Evolutionary conservation across 352 stramenopile species (phyloP).

Genomic region (Globisporangium orthogonon): DNA sequence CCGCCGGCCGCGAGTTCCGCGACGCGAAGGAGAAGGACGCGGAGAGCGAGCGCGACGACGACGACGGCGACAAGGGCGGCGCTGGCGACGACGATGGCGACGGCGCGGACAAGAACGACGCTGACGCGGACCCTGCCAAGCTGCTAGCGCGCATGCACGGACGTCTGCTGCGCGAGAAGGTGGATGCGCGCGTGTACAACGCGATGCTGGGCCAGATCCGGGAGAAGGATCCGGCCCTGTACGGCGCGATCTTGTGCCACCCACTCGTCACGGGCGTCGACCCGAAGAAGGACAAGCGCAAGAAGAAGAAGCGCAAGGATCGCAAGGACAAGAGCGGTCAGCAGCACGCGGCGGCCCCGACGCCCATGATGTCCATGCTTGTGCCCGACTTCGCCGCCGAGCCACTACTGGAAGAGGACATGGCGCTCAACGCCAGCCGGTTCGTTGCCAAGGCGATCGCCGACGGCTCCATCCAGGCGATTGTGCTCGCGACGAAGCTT

Average conservation of each 20-base stretch:
- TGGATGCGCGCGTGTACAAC: constrained; percentile 77
- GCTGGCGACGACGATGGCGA: constrained; percentile 68
- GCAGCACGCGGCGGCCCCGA: constrained; percentile 11
- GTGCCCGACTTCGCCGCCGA: constrained; percentile 60
- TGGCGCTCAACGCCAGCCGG: constrained; percentile 54
- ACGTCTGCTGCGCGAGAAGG: constrained; percentile 52
- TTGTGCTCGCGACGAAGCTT: constrained; percentile 70
- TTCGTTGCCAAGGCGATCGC: constrained; percentile 76
- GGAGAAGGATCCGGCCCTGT: constrained; percentile 74
- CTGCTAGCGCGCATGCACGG: constrained; percentile 40
- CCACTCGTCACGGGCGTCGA: constrained; percentile 75
- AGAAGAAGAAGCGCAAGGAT: constrained; percentile 86
- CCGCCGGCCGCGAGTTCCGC: constrained; percentile 54
- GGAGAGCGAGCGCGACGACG: constrained; percentile 60
- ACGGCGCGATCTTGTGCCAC: constrained; percentile 80
- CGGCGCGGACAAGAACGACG: constrained; percentile 38
- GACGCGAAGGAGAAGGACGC: constrained; percentile 63
- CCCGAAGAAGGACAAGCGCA: constrained; percentile 73
- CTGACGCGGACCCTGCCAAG: constrained; percentile 28
- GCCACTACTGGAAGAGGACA: constrained; percentile 42
- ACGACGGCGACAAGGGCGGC: constrained; percentile 39
- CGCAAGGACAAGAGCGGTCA: constrained; percentile 54
- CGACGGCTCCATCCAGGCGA: constrained; percentile 65
- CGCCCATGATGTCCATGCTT: constrained; percentile 46
- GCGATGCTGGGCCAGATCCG: constrained; percentile 70